These are phyloP conservation scores for Hypoxylon sp. DNA, from an alignment of 2,329 filamentous ascomycete species.

Conservation along the genomic window DNA sequence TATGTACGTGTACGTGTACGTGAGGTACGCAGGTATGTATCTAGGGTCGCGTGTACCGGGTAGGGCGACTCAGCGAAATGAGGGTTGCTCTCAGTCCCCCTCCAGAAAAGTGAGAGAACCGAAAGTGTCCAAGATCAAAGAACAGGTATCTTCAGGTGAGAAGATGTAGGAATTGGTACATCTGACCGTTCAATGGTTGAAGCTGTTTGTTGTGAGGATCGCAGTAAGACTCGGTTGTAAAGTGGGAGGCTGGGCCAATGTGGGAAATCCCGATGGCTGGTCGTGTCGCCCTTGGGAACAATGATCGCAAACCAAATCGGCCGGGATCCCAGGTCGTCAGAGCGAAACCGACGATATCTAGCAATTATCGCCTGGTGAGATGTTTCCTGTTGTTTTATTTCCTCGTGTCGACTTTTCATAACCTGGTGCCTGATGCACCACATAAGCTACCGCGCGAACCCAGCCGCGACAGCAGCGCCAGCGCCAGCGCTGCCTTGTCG, in stretches of 20 bases:
- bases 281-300: conserved; percentile 11
- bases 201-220: conserved; percentile 26
- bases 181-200: conserved; percentile 11
- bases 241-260: conserved; percentile 44
- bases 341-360: conserved; percentile 6
- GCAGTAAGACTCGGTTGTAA: conserved; percentile 35
- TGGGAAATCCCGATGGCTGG: conserved; percentile 46
- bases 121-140: conserved; percentile 14
- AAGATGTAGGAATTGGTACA: conserved; percentile 31
- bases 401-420: conserved; percentile 2
- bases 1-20: conserved; percentile 25
- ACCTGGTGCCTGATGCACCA: conserved; percentile 40
- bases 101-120: conserved; percentile 10
- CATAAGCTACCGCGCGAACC: conserved; percentile 33
- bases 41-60: conserved; percentile 9
- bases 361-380: conserved; percentile 9
- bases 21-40: conserved; percentile 13
- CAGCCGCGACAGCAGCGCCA: conserved; percentile 44
- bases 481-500: conserved; percentile 42
- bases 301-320: conserved; percentile 21
- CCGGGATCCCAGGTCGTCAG: conserved; percentile 4
- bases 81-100: conserved; percentile 10
- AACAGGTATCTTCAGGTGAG: conserved; percentile 32
- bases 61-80: background rate
- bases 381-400: conserved; percentile 7